Conservation (phyloP, 805 yeast genomes). For the Lachancea lanzarotensis region DNA sequence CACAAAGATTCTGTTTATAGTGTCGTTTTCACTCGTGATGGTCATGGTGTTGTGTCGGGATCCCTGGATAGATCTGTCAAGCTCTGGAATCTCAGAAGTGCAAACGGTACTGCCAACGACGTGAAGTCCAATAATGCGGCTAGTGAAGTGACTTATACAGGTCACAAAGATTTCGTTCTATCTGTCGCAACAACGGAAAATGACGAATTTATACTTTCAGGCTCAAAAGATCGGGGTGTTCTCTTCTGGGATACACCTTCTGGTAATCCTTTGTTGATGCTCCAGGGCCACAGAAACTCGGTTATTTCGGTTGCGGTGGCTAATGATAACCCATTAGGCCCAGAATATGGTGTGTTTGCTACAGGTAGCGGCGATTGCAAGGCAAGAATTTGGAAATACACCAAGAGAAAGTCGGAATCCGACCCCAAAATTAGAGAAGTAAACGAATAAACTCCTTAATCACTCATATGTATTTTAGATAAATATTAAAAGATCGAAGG, state of each 20-base stretch:
- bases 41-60: slow-evolving; percentile 88
- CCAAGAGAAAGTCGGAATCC: slow-evolving; percentile 11
- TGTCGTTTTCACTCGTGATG: slow-evolving; percentile 87
- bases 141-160: slow-evolving; percentile 89
- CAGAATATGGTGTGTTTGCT: slow-evolving; percentile 72
- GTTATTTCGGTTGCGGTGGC: slow-evolving; percentile 92
- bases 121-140: slow-evolving; percentile 40
- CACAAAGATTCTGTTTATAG: slow-evolving; percentile 95
- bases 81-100: slow-evolving; percentile 79
- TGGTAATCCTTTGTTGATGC: slow-evolving; percentile 89
- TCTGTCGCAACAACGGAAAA: slow-evolving; percentile 93
- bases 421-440: slow-evolving; percentile 17
- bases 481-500: slow-evolving; percentile 1
- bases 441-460: slow-evolving; percentile 1
- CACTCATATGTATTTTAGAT: background rate
- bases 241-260: slow-evolving; percentile 92
- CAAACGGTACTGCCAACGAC: slow-evolving; percentile 35
- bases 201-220: slow-evolving; percentile 83
- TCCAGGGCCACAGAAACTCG: slow-evolving; percentile 94
- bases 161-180: slow-evolving; percentile 93
- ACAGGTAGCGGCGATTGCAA: slow-evolving; percentile 97
- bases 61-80: slow-evolving; percentile 94
- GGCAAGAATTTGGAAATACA: slow-evolving; percentile 94
- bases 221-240: slow-evolving; percentile 95
- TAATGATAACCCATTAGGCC: slow-evolving; percentile 59